Percentiles rank a stretch among this genome's conserved stretches.
Evolutionary conservation across 2,329 filamentous ascomycete genomes (phyloP).

Genomic region (Simplicillium sp.): DNA sequence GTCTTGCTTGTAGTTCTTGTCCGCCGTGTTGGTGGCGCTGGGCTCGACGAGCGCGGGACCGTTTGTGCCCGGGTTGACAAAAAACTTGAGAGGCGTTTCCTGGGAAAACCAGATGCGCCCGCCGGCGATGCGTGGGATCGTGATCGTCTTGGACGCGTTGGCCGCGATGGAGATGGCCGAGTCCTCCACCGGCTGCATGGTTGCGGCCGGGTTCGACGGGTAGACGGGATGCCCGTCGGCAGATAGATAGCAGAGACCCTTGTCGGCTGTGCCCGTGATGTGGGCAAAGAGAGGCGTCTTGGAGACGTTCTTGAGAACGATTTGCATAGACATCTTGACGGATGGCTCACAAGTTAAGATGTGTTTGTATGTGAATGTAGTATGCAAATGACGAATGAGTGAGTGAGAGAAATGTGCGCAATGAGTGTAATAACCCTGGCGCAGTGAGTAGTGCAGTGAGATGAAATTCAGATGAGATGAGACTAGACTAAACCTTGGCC

Average conservation of each 20-base stretch:
- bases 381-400: not conserved
- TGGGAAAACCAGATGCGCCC: slow-evolving; percentile 65
- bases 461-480: no score
- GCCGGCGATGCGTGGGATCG: slow-evolving; percentile 60
- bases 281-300: slow-evolving; percentile 53
- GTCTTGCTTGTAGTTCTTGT: slow-evolving; percentile 49
- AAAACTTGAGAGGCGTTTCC: slow-evolving; percentile 52
- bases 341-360: slow-evolving; percentile 1
- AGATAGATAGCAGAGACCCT: slow-evolving; percentile 51
- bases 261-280: slow-evolving; percentile 55
- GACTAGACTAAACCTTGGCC: not conserved
- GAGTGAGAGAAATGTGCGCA: not conserved
- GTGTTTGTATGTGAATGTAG: no score
- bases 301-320: slow-evolving; percentile 59
- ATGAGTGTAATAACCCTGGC: not conserved
- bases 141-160: slow-evolving; percentile 49
- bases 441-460: no score
- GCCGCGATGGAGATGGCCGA: slow-evolving; percentile 57
- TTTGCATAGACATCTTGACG: slow-evolving; percentile 33
- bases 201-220: slow-evolving; percentile 46
- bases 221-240: slow-evolving; percentile 58
- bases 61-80: slow-evolving; percentile 51
- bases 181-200: slow-evolving; percentile 44
- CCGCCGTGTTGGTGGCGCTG: slow-evolving; percentile 55
- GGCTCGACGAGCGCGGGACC: slow-evolving; percentile 63